phyloP scores from a whole-genome alignment of 306 rosid species.

The Notholithocarpus densiflorus region DNA sequence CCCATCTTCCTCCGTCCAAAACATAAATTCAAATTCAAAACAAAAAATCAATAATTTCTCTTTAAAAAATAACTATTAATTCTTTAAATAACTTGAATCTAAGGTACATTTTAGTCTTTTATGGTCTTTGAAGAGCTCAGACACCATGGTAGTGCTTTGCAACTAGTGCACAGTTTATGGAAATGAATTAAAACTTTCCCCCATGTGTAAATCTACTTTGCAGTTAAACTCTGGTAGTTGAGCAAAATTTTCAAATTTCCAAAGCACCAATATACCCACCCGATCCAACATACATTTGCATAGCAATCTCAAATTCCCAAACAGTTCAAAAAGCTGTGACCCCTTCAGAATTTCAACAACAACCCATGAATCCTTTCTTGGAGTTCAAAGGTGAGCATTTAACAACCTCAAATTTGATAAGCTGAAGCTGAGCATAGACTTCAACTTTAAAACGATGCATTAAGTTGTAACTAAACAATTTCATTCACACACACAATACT shows the following conservation, averaged over 20 bases:
- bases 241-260: neutral
- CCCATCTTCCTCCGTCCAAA: too few relatives aligned
- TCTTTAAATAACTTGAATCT: neutral
- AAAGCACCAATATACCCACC: neutral
- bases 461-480: neutral
- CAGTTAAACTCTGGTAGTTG: neutral
- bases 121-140: neutral
- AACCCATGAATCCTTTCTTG: neutral
- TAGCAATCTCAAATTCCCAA: neutral
- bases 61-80: neutral
- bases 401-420: too few relatives aligned
- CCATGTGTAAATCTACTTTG: neutral
- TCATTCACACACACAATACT: neutral
- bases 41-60: neutral
- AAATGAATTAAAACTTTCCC: neutral
- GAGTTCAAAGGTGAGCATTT: neutral
- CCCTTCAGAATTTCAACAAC: neutral
- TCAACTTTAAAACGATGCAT: neutral
- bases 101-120: neutral
- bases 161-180: neutral
- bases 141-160: neutral
- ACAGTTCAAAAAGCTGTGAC: neutral
- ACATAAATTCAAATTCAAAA: neutral
- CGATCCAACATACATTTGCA: neutral
- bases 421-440: too few relatives aligned